These are phyloP conservation scores for Aspergillus alliaceus DNA, from an alignment of 2,329 filamentous ascomycete genomes.

Conservation along the genomic window DNA sequence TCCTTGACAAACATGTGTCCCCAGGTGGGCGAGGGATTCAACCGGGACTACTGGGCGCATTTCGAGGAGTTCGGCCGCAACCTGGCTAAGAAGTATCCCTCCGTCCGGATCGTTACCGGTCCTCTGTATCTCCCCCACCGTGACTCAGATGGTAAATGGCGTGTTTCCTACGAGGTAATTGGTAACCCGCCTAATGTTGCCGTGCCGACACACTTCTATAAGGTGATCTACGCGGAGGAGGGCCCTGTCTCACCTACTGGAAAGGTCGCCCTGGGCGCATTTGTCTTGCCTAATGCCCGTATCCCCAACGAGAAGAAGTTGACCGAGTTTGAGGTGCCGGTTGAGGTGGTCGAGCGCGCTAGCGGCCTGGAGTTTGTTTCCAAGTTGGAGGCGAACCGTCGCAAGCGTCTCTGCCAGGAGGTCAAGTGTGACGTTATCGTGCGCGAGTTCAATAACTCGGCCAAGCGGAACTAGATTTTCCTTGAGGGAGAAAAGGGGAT, in stretches of 20 bases:
- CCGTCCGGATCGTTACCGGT: conserved; percentile 87
- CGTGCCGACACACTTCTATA: conserved; percentile 98
- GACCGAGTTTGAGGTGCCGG: conserved; percentile 87
- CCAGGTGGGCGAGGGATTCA: conserved; percentile 97
- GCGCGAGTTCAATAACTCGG: conserved; percentile 69
- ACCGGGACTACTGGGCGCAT: conserved; percentile 98
- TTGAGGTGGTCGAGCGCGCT: conserved; percentile 89
- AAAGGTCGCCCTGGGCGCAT: conserved; percentile 85
- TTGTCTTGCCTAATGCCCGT: conserved; percentile 87
- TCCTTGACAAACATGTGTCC: conserved; percentile 95
- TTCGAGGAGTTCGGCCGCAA: conserved; percentile 95
- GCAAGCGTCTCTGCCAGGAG: conserved; percentile 81
- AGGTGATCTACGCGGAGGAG: conserved; percentile 95
- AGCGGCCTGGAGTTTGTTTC: conserved; percentile 87
- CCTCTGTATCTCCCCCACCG: conserved; percentile 88
- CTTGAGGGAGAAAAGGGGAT: not conserved
- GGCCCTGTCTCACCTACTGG: conserved; percentile 58
- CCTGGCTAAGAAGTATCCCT: conserved; percentile 77
- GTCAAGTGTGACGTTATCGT: conserved; percentile 80
- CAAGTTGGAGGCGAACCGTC: conserved; percentile 70
- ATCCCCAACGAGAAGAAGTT: conserved; percentile 88
- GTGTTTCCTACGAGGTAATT: conserved; percentile 93
- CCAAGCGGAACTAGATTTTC: conserved; percentile 41
- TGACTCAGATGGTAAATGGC: conserved; percentile 91
- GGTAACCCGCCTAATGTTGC: conserved; percentile 90